Conservation (phyloP, 2,329 filamentous ascomycete species). For the Orbilia blumenaviensis region DNA sequence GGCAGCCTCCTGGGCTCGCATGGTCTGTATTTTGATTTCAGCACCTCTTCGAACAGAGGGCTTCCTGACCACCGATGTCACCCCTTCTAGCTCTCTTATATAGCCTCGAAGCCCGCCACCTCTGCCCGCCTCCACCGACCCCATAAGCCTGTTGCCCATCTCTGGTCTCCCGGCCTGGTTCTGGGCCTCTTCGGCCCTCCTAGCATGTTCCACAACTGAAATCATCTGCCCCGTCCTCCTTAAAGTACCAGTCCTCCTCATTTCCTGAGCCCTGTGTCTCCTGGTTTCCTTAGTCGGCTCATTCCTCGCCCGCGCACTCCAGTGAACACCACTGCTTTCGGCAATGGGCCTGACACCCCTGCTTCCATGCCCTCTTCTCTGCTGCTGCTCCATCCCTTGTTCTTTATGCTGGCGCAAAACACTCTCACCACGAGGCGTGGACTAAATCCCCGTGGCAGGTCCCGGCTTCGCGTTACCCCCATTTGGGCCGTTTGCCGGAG, state of each 20-base stretch:
- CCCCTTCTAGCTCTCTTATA: neutral
- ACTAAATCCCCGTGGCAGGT: conserved; percentile 21
- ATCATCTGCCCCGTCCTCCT: no score
- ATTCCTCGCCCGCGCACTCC: neutral
- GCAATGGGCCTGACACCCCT: neutral
- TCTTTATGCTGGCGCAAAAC: neutral
- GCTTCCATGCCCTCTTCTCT: neutral
- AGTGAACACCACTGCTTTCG: neutral
- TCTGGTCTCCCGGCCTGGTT: neutral
- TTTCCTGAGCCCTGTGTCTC: neutral
- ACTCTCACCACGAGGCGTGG: conserved; percentile 3
- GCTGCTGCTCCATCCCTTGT: neutral
- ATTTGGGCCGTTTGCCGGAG: neutral
- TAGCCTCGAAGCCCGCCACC: neutral
- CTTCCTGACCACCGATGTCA: neutral
- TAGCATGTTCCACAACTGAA: no score
- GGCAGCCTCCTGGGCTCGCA: neutral
- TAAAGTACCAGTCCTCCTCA: neutral
- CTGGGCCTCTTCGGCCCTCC: neutral
- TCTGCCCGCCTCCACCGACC: neutral
- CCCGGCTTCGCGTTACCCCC: neutral
- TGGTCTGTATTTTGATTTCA: neutral
- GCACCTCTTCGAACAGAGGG: neutral
- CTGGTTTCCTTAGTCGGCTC: neutral
- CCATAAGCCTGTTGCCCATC: no score